phyloP scores from a whole-genome alignment of 352 stramenopile genomes.

The Phytophthora hibernalis region DNA sequence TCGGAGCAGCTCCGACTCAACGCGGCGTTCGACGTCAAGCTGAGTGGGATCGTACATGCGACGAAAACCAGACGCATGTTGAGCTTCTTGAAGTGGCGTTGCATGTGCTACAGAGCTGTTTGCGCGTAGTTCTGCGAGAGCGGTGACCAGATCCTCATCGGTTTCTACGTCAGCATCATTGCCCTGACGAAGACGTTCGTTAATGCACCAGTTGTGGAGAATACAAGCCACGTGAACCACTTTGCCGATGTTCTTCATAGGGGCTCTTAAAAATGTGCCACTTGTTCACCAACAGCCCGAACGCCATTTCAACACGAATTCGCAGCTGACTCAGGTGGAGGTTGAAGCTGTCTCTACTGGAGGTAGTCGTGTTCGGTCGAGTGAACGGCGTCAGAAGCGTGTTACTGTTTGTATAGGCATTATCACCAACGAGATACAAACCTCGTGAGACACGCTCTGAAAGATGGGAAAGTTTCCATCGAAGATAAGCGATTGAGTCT shows the following conservation, averaged over 20 bases:
- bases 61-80: conserved; percentile 2
- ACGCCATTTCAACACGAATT: conserved; percentile 18
- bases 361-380: background rate
- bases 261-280: conserved; percentile 17
- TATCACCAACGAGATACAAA: conserved; percentile 3
- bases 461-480: background rate
- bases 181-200: background rate
- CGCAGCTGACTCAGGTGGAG: conserved; percentile 7
- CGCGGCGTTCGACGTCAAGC: background rate
- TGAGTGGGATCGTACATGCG: conserved; percentile 3
- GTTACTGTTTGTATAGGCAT: conserved; percentile 7
- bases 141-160: conserved; percentile 1
- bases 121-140: background rate
- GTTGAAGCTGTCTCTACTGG: conserved; percentile 7
- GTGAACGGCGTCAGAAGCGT: conserved; percentile 11
- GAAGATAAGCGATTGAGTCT: background rate
- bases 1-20: background rate
- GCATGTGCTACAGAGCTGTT: background rate
- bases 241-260: conserved; percentile 12
- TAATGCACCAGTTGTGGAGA: conserved; percentile 17
- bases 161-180: background rate
- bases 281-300: conserved; percentile 25
- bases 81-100: background rate
- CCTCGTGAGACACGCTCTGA: background rate
- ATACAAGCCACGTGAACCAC: conserved; percentile 9